Evolutionary conservation across 2,329 filamentous ascomycete species (phyloP).

Genomic region (Diaporthe caulivora): DNA sequence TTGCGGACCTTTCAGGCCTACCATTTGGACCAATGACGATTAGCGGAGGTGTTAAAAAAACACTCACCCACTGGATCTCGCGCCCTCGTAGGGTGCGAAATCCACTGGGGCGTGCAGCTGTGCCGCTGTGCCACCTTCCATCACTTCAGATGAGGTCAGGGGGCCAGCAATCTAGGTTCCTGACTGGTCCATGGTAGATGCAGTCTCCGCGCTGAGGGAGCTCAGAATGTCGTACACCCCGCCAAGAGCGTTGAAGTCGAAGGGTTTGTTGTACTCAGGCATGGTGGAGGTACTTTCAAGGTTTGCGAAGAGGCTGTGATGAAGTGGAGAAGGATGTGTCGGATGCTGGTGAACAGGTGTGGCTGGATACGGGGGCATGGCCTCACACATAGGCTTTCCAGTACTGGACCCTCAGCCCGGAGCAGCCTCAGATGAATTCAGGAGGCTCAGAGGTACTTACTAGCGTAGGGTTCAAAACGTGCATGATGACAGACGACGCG

Average conservation of each 20-base stretch:
- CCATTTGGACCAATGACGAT: not conserved
- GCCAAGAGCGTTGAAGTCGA: not conserved
- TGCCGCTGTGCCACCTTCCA: not conserved
- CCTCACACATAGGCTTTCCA: no score
- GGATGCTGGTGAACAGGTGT: no score
- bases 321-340: not conserved
- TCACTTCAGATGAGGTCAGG: rapidly evolving
- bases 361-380: not conserved
- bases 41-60: conserved; percentile 7
- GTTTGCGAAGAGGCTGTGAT: no score
- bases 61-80: not conserved
- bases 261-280: conserved; percentile 2
- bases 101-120: not conserved
- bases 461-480: conserved; percentile 21
- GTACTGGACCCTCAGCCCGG: no score
- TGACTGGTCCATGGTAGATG: not conserved
- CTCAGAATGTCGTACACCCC: not conserved
- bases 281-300: conserved; percentile 28
- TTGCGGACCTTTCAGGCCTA: no score
- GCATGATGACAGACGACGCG: not conserved
- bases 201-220: not conserved
- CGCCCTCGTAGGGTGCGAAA: not conserved
- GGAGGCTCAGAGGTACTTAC: not conserved
- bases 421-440: no score
- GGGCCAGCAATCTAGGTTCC: not conserved